Evolutionary conservation across 768 basidiomycete genomes (phyloP), one percentile per base, ranked within the genome.

Genomic region (Podaxis mareebaensis): DNA sequence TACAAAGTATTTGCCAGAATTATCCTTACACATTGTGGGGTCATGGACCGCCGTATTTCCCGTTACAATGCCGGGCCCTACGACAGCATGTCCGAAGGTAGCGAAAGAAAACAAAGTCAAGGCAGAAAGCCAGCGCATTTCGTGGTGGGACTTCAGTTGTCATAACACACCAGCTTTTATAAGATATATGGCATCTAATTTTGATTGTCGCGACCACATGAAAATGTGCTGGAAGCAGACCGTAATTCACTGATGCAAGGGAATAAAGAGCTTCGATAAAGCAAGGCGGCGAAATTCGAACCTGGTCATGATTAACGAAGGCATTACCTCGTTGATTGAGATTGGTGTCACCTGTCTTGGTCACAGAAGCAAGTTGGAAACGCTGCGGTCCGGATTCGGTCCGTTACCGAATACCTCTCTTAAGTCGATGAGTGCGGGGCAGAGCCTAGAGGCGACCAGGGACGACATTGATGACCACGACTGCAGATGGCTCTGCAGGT

Each of bases 1-100:
- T 7, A 84, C 70, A 63, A 77, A 85, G 60, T 80, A 84, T 60
- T 72, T 79, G 24, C 82, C 82, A 39, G 67, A 67, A 33, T 71
- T 74, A 65, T 84, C 82, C 64, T 80, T 82, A 73, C 83, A 85
- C 71, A 83, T 77, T 3, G 80, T 77, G 2, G 82, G 82, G 65
- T 83, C 81, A 64, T 81, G 80, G 3, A 80, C 79, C 5, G 75
- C 73, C 24, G 77, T 80, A 61, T 79, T 75, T 22, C 79, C 78
- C 1, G 78, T 77, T 30, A 80, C 79, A 5, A 48, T 52, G 5
- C 75, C 77, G 38, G 79, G 79, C 2, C 76, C 78, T 5, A 76
- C 74, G 13, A 75, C 70, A 39, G 75, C 73, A 33, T 65, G 48
- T n/a, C 65, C 67, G 33, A 66, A 57, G 20, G 67, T 53, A 26